Evolutionary conservation across 495 filamentous ascomycete genomes (phyloP).

Genomic region (Parachaetomium inaequale): DNA sequence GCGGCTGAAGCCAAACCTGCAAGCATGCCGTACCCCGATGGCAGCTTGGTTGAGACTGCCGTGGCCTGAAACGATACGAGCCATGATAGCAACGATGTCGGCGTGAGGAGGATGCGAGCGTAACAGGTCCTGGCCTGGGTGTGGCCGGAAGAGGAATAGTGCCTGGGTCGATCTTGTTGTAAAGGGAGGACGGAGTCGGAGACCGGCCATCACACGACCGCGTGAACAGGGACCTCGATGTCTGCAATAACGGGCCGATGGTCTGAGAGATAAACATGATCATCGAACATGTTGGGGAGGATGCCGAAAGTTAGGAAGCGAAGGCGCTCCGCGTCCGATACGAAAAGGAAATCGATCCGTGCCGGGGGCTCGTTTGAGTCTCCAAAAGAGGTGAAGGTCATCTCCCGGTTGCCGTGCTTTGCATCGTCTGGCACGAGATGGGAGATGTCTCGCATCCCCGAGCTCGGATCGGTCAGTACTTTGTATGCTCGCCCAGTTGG

Average conservation of each 20-base stretch:
- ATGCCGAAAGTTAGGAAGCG: constrained; percentile 50
- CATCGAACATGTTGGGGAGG: constrained; percentile 60
- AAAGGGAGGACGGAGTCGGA: background rate
- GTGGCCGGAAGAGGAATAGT: background rate
- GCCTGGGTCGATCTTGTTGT: background rate
- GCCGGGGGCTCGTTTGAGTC: constrained; percentile 23
- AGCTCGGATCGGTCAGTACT: constrained; percentile 39
- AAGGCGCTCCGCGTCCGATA: constrained; percentile 11
- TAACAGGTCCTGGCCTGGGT: background rate
- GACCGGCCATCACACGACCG: background rate
- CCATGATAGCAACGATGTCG: background rate
- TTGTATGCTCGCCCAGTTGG: constrained; percentile 62
- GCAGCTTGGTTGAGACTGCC: background rate
- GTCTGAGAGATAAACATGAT: constrained; percentile 68
- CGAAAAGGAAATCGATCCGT: constrained; percentile 37
- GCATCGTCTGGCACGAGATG: constrained; percentile 20
- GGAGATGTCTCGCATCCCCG: constrained; percentile 31
- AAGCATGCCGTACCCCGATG: background rate
- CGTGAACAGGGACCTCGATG: constrained; percentile 34
- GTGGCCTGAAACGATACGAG: background rate
- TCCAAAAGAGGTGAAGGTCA: constrained; percentile 67
- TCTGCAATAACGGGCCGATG: constrained; percentile 73
- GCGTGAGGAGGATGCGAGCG: background rate
- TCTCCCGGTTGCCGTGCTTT: constrained; percentile 32
- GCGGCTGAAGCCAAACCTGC: background rate